Base-by-base conservation (phyloP, 2,329 filamentous ascomycete species). In the Fusarium miscanthi region DNA sequence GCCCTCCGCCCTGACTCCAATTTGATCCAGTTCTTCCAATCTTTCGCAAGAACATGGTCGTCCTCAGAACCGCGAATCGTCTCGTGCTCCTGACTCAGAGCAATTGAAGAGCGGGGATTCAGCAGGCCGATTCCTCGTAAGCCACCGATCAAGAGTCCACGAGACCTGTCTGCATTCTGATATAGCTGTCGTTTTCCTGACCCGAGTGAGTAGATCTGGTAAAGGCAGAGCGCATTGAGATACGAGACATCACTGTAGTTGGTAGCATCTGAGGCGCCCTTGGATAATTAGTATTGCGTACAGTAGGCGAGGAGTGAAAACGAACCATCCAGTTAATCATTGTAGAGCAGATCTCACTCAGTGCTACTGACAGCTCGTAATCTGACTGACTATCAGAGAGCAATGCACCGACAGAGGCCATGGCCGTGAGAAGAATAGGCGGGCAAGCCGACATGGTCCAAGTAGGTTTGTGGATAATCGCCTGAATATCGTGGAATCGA, bases 321-420 rank as follows among this genome's bases (percentile, higher is more conserved):
- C 53, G 0, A n/a, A 57, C 53, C 59, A 58, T 61, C 59, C 59
- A 61, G 16, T 40, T 61, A 6, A 45, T 57, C 40, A 61, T 58
- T 8, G 59, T 57, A n/a, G 59, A 61, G 21, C 59, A 61, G 0
- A 61, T 9, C 7, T 61, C 59, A 14, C 59, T 61, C 5, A 61
- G 25, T 14, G 25, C 17, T 0, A 57, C 23, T 0, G 59, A 57
- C 0, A 61, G 38, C 4, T 61, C 51, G 7, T 30, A 23, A 7
- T 61, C 59, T 3, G 25, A 25, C 21, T 21, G 49, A 2, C 4
- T 45, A 11, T 61, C 49, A 2, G 59, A 61, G 7, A 61, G 31
- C 1, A 61, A 2, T 13, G 59, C 59, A 7, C 59, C 59, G 11
- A 61, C 52, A 11, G 49, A 61, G 0, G 59, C 59, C 21, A 58